These are phyloP conservation scores for Gossypium laxum DNA, from an alignment of 441 rosid genomes.

Conservation along the genomic window DNA sequence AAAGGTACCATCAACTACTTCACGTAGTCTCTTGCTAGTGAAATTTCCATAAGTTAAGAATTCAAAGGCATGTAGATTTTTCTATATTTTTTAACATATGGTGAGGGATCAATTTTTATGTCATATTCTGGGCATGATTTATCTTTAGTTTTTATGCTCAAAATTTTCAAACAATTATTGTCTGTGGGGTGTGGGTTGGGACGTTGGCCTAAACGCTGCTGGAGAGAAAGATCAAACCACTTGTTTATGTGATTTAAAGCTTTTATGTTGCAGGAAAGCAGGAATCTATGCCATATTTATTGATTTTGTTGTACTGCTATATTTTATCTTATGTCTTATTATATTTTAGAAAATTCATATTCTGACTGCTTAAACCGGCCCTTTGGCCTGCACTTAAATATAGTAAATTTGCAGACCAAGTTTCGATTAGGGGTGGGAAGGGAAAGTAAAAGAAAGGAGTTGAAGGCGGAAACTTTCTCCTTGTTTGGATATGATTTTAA, in stretches of 20 bases:
- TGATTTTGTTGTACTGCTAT: not conserved
- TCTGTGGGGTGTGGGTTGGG: not conserved
- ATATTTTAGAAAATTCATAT: not conserved
- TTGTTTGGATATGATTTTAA: not conserved
- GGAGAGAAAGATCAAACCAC: not conserved
- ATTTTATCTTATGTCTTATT: not conserved
- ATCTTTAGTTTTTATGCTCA: not conserved
- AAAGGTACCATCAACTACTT: slow-evolving; percentile 46
- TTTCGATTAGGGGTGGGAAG: not conserved
- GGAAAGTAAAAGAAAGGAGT: not conserved
- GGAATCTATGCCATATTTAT: not conserved
- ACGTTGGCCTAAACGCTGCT: not conserved
- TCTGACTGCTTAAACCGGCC: not conserved
- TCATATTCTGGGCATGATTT: not conserved
- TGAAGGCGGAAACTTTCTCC: not conserved
- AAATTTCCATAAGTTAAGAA: not conserved
- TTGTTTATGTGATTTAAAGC: not conserved
- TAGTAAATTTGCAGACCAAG: not conserved
- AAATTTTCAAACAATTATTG: not conserved
- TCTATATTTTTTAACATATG: not conserved
- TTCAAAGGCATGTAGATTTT: not conserved
- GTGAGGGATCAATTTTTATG: not conserved
- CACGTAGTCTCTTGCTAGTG: not conserved
- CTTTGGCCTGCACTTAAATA: not conserved
- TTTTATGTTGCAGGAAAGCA: not conserved